These are phyloP conservation scores for Talaromyces sp. DNA, from an alignment of 2,329 filamentous ascomycete genomes.

Conservation along the genomic window DNA sequence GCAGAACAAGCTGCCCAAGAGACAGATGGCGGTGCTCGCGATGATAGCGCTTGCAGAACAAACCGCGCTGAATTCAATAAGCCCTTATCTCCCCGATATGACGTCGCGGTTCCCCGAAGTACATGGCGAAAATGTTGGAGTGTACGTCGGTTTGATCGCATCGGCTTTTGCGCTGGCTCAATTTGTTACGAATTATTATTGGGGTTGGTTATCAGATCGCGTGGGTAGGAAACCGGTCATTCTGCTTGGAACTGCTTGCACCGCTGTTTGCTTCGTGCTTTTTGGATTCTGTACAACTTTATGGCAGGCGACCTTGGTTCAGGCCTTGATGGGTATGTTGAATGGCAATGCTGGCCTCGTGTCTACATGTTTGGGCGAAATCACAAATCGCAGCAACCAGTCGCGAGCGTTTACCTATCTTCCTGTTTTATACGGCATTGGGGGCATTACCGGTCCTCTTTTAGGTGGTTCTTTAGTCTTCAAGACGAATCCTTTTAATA, in stretches of 20 bases:
- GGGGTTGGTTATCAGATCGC: conserved; percentile 79
- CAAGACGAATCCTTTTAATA: conserved; percentile 56
- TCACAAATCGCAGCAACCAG: conserved; percentile 94
- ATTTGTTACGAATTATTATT: conserved; percentile 86
- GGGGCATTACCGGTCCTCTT: conserved; percentile 87
- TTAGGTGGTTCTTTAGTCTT: conserved; percentile 83
- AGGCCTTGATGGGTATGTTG: conserved; percentile 84
- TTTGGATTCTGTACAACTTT: conserved; percentile 85
- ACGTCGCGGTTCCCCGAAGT: conserved; percentile 80
- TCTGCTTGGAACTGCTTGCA: conserved; percentile 75
- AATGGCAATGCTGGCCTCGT: conserved; percentile 96
- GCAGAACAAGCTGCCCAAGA: conserved; percentile 61
- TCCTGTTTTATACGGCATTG: conserved; percentile 92
- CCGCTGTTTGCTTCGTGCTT: conserved; percentile 74
- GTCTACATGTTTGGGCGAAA: conserved; percentile 88
- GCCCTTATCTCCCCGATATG: conserved; percentile 93
- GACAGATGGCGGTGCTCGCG: conserved; percentile 80
- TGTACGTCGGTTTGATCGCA: conserved; percentile 88
- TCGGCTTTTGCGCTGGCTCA: conserved; percentile 91
- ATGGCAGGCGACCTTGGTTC: conserved; percentile 81
- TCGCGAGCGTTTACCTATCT: conserved; percentile 90
- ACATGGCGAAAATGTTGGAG: conserved; percentile 65
- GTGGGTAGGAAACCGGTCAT: conserved; percentile 81
- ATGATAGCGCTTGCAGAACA: conserved; percentile 90
- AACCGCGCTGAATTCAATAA: conserved; percentile 94